Evolutionary conservation across 176 grass and related monocot genomes (phyloP), one percentile per base, ranked within the genome.

Genomic region (Triticum urartu): DNA sequence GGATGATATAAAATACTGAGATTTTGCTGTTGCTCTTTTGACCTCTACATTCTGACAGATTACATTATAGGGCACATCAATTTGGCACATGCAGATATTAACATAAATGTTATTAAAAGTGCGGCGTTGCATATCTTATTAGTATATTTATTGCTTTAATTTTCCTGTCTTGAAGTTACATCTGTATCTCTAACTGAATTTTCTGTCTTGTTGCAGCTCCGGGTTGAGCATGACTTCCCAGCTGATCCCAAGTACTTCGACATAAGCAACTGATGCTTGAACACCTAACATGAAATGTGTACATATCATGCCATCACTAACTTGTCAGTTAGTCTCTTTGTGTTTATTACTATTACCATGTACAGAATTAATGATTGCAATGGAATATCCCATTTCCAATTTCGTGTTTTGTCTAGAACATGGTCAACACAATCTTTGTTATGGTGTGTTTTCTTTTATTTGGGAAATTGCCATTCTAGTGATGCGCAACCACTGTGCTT

Each of bases 211-310:
- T 86, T 42, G 79, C 88, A 98, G 96, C 81, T 98, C 54, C 87
- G 81, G 34, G 85, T 95, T 11, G 92, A 95, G 82, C 91, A 98
- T 64, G 86, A 95, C 84, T 95, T 98, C 60, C 96, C 96, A 66
- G 96, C 90, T 50, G 89, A 95, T 84, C 96, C 96, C 20, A 98
- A 95, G 84, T 98, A 98, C 84, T 98, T 98, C 17, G 82, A 94
- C 90, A 95, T 98, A 79, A 91, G 93, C 91, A 95, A 92, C 67
- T 98, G 89, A 98, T 52, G 42, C 35, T 40, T 72, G n/a, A 48
- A 58, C 81, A 88, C 22, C 70, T 68, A 24, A 64, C 77, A 26
- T 72, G 64, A 62, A 79, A 90, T 76, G 47, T 97, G 92, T 92
- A 92, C 78, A 92, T 94, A 94, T 73, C 61, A 81, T 81, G 73